These are phyloP conservation scores for Ilex asprella DNA, from an alignment of 257 asterid genomes.

Conservation along the genomic window DNA sequence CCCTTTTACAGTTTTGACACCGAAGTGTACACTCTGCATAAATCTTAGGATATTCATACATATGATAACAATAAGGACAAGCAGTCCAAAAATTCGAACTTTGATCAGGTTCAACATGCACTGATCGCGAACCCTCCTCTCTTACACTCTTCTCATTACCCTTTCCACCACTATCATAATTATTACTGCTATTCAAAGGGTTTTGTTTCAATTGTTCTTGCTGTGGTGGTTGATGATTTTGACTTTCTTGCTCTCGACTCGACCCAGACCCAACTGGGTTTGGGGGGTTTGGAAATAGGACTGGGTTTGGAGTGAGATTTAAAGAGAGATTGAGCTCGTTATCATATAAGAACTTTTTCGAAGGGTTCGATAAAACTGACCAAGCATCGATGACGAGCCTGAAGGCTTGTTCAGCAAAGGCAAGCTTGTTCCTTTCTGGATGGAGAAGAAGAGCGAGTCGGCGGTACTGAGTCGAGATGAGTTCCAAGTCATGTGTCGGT, in stretches of 20 bases:
- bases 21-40: conserved; percentile 63
- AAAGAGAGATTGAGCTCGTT: conserved; percentile 44
- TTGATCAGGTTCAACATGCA: not conserved
- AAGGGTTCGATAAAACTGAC: conserved; percentile 67
- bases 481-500: conserved; percentile 57
- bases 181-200: not conserved
- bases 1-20: conserved; percentile 76
- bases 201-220: not conserved
- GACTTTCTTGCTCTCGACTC: conserved; percentile 19
- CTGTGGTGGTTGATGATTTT: conserved; percentile 16
- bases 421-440: conserved; percentile 66
- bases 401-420: conserved; percentile 80
- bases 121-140: too few species aligned
- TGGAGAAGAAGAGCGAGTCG: conserved; percentile 49
- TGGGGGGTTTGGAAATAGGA: conserved; percentile 1
- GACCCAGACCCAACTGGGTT: conserved; percentile 26
- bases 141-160: too few species aligned
- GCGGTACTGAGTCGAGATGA: conserved; percentile 59
- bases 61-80: conserved; percentile 39
- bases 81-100: not conserved
- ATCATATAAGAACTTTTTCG: conserved; percentile 57
- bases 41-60: conserved; percentile 66
- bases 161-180: too few species aligned
- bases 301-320: conserved; percentile 6
- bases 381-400: conserved; percentile 72